Base-by-base conservation (phyloP, 352 stramenopile species). In the Plasmopara muralis region DNA sequence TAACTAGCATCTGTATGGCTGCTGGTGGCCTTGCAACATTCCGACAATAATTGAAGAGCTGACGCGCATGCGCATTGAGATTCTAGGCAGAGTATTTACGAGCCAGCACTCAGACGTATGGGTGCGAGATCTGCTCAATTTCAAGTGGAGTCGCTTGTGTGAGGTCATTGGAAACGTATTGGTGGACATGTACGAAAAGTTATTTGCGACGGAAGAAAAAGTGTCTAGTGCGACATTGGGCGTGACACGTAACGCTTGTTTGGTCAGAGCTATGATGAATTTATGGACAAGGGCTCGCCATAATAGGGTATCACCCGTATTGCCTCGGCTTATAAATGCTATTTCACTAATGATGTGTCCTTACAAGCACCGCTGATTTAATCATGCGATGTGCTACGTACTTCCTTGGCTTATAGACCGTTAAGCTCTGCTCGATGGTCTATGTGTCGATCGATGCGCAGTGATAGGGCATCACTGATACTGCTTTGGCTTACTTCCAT, bases 21-120 rank as follows among this genome's bases (percentile, higher is more conserved):
- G 85, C 70, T 95, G 84, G 84, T 97, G 90, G 89, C 98, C 96
- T 74, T 97, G 87, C 70, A 98, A 98, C 74, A 97, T 97, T 65
- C 91, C 91, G 29, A 95, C 80, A 40, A 96, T 98, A 45, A 97
- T 98, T 43, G 57, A 85, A 37, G 74, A 88, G 60, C 59, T 91
- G 41, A 95, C 82, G 7, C 68, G 62, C 18, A 96, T 97, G 88
- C 74, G 93, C 45, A 75, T 98, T 12, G 89, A 98, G 74, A 90
- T 98, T 57, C 65, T 98, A 25, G 90, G 93, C 16, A 97, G 87
- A 41, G 85, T 74, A 6, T 98, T 97, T 66, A 97, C 90, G 47
- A 91, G 85, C 20, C 91, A 98, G 70, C 93, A 98, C 66, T 95
- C 74, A 55, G 91, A 98, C 68, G 83, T 83, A n/a, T 68, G 91